These are phyloP conservation scores for Lichenothelia convexa DNA, from an alignment of 495 filamentous ascomycete genomes.

Conservation along the genomic window DNA sequence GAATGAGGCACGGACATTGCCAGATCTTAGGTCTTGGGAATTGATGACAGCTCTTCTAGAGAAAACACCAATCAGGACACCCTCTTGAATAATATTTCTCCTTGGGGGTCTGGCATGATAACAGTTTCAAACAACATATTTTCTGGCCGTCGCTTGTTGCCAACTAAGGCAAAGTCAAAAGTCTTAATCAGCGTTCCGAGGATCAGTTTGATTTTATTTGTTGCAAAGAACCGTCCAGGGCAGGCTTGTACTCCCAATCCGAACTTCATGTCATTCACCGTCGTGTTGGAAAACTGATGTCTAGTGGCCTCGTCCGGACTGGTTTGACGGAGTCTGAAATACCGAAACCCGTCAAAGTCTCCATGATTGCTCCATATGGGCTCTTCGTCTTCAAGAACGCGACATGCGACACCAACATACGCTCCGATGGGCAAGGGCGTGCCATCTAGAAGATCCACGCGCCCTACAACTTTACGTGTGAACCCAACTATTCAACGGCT, in stretches of 20 bases:
- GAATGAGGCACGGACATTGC: no score
- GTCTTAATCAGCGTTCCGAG: conserved; percentile 9
- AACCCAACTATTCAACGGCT: conserved; percentile 11
- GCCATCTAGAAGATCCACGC: conserved; percentile 14
- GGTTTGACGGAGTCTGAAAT: conserved; percentile 27
- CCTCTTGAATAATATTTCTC: conserved; percentile 2
- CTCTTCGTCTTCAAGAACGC: no score
- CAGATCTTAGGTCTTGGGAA: no score
- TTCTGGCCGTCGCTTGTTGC: conserved; percentile 1
- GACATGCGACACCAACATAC: conserved; percentile 3
- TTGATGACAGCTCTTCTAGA: no score
- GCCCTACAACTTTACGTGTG: conserved; percentile 6
- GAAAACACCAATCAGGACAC: no score
- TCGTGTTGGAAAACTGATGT: conserved; percentile 27
- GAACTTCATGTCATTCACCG: conserved; percentile 26
- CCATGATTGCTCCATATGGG: no score
- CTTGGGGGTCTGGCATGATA: conserved; percentile 2
- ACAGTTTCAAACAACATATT: conserved; percentile 2
- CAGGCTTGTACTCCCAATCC: conserved; percentile 36
- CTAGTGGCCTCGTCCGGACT: conserved; percentile 16
- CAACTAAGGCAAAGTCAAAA: conserved; percentile 2
- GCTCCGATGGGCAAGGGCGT: conserved; percentile 11
- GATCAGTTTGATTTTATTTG: conserved; percentile 29
- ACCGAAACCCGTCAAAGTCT: conserved; percentile 40
- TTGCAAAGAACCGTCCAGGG: conserved; percentile 35